Conservation (phyloP, 225 moss, liverwort and hornwort genomes). For the Marchantia polymorpha region DNA sequence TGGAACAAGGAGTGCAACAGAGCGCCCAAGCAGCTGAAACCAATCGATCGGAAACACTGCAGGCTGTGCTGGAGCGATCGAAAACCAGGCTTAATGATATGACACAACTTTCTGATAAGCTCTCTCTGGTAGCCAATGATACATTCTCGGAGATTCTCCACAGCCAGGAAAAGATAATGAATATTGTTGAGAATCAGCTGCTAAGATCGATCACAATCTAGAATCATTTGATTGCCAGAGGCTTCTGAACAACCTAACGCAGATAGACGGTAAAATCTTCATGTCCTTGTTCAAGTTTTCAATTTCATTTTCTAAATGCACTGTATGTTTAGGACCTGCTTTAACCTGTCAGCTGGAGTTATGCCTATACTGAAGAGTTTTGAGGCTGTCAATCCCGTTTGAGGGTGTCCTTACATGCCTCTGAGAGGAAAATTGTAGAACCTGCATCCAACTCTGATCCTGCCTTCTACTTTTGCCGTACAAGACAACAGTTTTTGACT, state of each 20-base stretch:
- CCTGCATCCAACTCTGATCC: not conserved
- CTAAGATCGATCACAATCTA: slow-evolving; percentile 18
- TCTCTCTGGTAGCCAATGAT: slow-evolving; percentile 2
- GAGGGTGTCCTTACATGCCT: not conserved
- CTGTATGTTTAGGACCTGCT: not conserved
- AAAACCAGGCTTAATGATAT: slow-evolving; percentile 16
- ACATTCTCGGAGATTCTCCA: slow-evolving; percentile 25
- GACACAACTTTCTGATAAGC: slow-evolving; percentile 7
- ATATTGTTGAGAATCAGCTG: slow-evolving; percentile 23
- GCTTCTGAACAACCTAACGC: not conserved
- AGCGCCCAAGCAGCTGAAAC: not conserved
- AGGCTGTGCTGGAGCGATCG: slow-evolving; percentile 8
- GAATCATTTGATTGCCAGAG: not conserved
- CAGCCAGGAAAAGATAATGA: slow-evolving; percentile 13
- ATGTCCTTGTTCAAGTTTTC: not conserved
- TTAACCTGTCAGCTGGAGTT: not conserved
- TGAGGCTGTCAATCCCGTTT: not conserved
- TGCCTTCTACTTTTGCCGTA: not conserved
- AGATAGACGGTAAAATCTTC: not conserved
- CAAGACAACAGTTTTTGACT: not conserved
- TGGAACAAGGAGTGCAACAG: slow-evolving; percentile 1
- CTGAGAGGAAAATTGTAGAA: not conserved
- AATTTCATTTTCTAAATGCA: not conserved
- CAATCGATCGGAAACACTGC: not conserved
- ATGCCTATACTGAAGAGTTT: not conserved